Evolutionary conservation across 495 filamentous ascomycete species (phyloP), one percentile per base, ranked within the genome.

Genomic region (Talaromyces liani): DNA sequence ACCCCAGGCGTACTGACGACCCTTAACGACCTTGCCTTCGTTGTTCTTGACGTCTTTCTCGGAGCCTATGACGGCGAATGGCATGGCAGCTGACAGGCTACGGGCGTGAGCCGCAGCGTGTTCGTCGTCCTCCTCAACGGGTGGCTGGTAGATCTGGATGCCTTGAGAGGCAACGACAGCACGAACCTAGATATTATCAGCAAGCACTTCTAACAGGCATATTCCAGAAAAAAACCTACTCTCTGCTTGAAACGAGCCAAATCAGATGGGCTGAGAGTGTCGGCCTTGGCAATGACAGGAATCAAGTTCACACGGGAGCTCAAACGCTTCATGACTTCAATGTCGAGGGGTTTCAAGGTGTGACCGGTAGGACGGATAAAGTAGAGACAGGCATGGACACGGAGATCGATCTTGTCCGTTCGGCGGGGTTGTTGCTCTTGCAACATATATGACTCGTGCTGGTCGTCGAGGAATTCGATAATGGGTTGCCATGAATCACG

Each of bases 361-460:
- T 98, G 94, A 70, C 94, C 94, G 60, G 94, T 98, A 47, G 94
- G 94, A 75, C 94, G 84, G 77, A 98, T 98, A 82, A 98, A 98
- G 84, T 98, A 98, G 72, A 98, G 77, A 78, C 94, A 98, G 58
- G 95, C 91, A 73, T 98, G 94, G 49, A 98, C 94, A 80, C 94
- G 92, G 76, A 98, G 91, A 73, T 98, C 94, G 69, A 98, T 98
- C 86, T 98, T 98, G 79, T 98, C 94, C 65, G 88, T 87, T 68
- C 94, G 91, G 77, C 91, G 91, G 66, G 94, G 94, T 78, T 98
- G 94, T 80, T 98, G 94, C 85, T 98, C 94, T 84, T 98, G 94
- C 72, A 98, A 84, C 94, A 98, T 98, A 75, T 98, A 98, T 14
- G 94, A 98, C 82, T 98, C 94, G 78, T 98, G 94, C 84, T 98